Conservation (phyloP, 495 filamentous ascomycete species). For the Neurospora sublineolata region DNA sequence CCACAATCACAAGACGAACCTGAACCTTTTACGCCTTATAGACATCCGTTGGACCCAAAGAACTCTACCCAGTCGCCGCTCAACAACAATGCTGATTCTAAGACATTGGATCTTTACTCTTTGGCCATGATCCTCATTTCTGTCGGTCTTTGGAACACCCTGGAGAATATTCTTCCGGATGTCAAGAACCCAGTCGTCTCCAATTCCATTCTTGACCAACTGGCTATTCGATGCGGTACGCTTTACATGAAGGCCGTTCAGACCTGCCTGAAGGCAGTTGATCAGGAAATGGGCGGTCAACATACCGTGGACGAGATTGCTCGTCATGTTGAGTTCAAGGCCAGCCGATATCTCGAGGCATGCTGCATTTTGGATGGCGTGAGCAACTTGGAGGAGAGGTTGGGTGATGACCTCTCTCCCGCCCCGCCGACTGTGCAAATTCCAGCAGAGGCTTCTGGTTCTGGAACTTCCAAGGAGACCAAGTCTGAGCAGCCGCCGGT, state of each 20-base stretch:
- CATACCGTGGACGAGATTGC: slow-evolving; percentile 30
- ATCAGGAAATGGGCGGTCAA: slow-evolving; percentile 44
- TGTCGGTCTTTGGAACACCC: slow-evolving; percentile 78
- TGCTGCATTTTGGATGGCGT: slow-evolving; percentile 41
- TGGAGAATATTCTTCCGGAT: slow-evolving; percentile 45
- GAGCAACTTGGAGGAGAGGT: slow-evolving; percentile 34
- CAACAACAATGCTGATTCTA: slow-evolving; percentile 31
- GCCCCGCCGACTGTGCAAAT: background rate
- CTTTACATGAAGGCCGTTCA: slow-evolving; percentile 74
- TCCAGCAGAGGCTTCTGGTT: no score
- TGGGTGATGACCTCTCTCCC: slow-evolving; percentile 25
- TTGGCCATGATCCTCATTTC: slow-evolving; percentile 75
- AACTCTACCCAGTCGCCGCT: slow-evolving; percentile 40
- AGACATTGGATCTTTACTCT: slow-evolving; percentile 72
- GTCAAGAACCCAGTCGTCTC: slow-evolving; percentile 23
- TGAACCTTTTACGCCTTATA: slow-evolving; percentile 48
- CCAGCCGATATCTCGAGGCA: slow-evolving; percentile 35
- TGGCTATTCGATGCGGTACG: slow-evolving; percentile 61
- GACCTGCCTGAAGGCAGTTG: slow-evolving; percentile 65
- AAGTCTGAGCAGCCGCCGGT: background rate
- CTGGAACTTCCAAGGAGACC: slow-evolving; percentile 9
- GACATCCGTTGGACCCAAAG: slow-evolving; percentile 64
- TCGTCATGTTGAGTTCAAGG: slow-evolving; percentile 28
- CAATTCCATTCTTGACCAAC: slow-evolving; percentile 41
- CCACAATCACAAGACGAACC: slow-evolving; percentile 32